phyloP scores from a whole-genome alignment of 805 yeast genomes.

The Candida verbasci region DNA sequence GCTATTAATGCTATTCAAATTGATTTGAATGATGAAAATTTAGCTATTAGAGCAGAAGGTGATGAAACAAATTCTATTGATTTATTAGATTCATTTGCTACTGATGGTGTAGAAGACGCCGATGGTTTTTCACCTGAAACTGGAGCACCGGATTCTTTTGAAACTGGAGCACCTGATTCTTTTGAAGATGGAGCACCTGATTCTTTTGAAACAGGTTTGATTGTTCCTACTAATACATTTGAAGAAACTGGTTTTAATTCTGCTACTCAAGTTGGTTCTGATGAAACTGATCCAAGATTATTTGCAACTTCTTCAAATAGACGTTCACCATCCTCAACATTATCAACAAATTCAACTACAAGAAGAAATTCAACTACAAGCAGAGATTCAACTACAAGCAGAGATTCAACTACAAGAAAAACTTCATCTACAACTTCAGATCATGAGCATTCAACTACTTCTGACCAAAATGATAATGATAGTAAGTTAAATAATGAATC shows the following conservation, averaged over 20 bases:
- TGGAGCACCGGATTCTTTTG: too few relatives aligned
- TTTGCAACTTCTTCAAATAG: neutral
- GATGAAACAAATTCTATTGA: constrained; percentile 5
- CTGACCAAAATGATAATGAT: neutral
- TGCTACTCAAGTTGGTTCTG: constrained; percentile 6
- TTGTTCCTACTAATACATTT: constrained; percentile 3
- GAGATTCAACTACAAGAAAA: neutral
- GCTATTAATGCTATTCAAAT: constrained; percentile 5
- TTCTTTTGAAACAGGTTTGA: constrained; percentile 4
- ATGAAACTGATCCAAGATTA: constrained; percentile 7
- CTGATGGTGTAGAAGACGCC: constrained; percentile 5
- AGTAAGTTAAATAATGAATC: neutral
- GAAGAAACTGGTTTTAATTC: constrained; percentile 5
- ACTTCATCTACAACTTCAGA: neutral
- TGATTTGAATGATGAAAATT: neutral
- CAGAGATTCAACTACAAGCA: neutral
- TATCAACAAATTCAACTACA: neutral
- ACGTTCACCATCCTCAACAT: too few relatives aligned
- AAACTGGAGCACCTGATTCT: too few relatives aligned
- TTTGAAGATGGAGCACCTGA: constrained; percentile 2
- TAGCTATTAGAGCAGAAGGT: constrained; percentile 9
- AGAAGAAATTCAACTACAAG: constrained; percentile 5
- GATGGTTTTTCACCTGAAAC: too few relatives aligned
- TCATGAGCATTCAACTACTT: neutral
- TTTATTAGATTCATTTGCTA: neutral